These are phyloP conservation scores for Pythium phragmitis DNA, from an alignment of 352 stramenopile genomes.

Conservation along the genomic window DNA sequence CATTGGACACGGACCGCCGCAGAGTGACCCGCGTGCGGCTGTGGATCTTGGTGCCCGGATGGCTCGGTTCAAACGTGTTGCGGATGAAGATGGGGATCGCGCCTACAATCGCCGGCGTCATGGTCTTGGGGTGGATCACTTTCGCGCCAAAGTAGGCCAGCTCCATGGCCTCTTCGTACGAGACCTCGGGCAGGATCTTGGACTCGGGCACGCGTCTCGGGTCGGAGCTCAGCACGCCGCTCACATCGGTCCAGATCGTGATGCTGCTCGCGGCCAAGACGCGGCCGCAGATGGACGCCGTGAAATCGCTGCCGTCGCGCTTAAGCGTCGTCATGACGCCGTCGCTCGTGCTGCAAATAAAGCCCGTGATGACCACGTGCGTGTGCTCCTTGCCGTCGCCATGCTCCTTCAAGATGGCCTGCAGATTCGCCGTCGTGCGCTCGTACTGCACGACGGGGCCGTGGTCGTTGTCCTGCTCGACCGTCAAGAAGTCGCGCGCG, in stretches of 20 bases:
- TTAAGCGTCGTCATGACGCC: constrained; percentile 97
- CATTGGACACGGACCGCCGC: constrained; percentile 61
- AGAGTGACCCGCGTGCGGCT: constrained; percentile 59
- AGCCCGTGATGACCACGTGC: constrained; percentile 95
- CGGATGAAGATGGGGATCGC: constrained; percentile 97
- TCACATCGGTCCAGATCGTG: constrained; percentile 98
- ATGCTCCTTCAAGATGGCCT: constrained; percentile 44
- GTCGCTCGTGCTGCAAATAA: constrained; percentile 94
- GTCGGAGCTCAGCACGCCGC: constrained; percentile 94
- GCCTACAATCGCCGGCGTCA: constrained; percentile 88
- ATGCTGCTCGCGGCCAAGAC: constrained; percentile 90
- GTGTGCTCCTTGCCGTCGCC: constrained; percentile 41
- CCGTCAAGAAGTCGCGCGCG: constrained; percentile 86
- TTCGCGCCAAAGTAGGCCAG: constrained; percentile 98
- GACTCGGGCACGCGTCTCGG: constrained; percentile 93
- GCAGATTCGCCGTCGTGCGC: constrained; percentile 62
- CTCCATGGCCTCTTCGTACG: constrained; percentile 98
- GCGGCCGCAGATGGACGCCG: constrained; percentile 95
- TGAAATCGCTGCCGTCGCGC: constrained; percentile 96
- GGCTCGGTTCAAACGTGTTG: constrained; percentile 94
- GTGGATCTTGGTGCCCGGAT: constrained; percentile 80
- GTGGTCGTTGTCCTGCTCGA: constrained; percentile 79
- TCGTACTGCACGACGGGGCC: constrained; percentile 79
- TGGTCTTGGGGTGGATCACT: constrained; percentile 97
- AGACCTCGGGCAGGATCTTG: constrained; percentile 89